Conservation (phyloP, 2,329 filamentous ascomycete genomes). For the Parafenestella ontariensis region DNA sequence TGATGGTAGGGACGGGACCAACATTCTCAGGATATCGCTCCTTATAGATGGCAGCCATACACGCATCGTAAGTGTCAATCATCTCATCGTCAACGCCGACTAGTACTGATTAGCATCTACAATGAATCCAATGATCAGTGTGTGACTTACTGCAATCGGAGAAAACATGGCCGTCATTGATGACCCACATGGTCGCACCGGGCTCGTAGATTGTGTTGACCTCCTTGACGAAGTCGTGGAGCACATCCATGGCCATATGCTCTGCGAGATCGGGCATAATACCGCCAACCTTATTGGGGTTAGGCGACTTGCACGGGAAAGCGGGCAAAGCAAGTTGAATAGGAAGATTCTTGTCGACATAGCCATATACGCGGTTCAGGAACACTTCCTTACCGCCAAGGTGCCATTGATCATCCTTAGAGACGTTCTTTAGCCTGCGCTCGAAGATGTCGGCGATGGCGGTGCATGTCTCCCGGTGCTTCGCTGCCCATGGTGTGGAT, state of each 20-base stretch:
- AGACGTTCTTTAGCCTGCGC: slow-evolving; percentile 36
- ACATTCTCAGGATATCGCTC: slow-evolving; percentile 27
- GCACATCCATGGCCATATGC: slow-evolving; percentile 50
- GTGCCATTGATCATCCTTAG: slow-evolving; percentile 38
- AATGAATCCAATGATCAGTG: neutral
- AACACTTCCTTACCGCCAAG: slow-evolving; percentile 31
- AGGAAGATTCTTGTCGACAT: slow-evolving; percentile 32
- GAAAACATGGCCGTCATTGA: slow-evolving; percentile 54
- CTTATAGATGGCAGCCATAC: slow-evolving; percentile 50
- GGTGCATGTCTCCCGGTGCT: slow-evolving; percentile 25
- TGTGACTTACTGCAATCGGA: slow-evolving; percentile 49
- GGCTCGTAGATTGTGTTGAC: slow-evolving; percentile 51
- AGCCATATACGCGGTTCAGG: slow-evolving; percentile 34
- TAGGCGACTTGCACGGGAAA: slow-evolving; percentile 69
- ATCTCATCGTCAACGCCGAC: slow-evolving; percentile 54
- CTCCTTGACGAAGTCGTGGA: slow-evolving; percentile 51
- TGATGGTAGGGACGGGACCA: slow-evolving; percentile 30
- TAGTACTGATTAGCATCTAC: slow-evolving; percentile 14
- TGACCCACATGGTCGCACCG: slow-evolving; percentile 52
- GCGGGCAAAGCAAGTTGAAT: slow-evolving; percentile 57
- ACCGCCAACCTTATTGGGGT: slow-evolving; percentile 63
- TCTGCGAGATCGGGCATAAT: slow-evolving; percentile 54
- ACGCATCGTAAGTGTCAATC: slow-evolving; percentile 51
- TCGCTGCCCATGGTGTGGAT: slow-evolving; percentile 24
- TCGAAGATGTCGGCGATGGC: slow-evolving; percentile 38